A percentile compares a stretch with the other conserved stretches of the same genome.
Conservation (phyloP, 2,329 filamentous ascomycete species). For the Nannizzia gypsea region DNA sequence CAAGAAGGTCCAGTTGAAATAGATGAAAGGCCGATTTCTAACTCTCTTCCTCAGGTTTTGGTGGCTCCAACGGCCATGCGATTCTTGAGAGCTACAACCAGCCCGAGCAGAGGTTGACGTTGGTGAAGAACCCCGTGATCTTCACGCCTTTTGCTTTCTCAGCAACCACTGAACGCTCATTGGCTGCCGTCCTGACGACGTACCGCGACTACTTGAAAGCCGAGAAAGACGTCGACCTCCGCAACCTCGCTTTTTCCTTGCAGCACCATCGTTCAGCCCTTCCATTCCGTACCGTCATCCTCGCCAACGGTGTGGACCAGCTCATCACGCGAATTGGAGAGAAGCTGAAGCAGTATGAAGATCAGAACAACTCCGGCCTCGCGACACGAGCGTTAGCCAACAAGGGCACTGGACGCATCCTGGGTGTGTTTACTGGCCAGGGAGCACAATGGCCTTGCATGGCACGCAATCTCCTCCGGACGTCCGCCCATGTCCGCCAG, state of each 20-base stretch:
- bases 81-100: slow-evolving; percentile 7
- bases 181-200: background rate
- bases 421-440: slow-evolving; percentile 14
- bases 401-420: background rate
- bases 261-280: background rate
- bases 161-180: background rate
- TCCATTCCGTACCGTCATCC: background rate
- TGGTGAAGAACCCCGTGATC: background rate
- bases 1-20: too few species aligned
- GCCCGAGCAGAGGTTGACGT: background rate
- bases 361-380: background rate
- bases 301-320: background rate
- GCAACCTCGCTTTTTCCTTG: background rate
- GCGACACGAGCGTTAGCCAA: background rate
- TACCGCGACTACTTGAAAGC: background rate
- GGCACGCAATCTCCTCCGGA: slow-evolving; percentile 5
- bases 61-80: slow-evolving; percentile 11
- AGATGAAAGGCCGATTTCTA: too few species aligned
- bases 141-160: background rate
- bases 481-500: background rate
- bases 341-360: background rate
- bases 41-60: too few species aligned
- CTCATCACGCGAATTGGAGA: too few species aligned
- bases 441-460: slow-evolving; percentile 14
- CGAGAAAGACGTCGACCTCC: background rate